Base-by-base conservation (phyloP, 164 flowering plant genomes). In the Vitis vinifera region DNA sequence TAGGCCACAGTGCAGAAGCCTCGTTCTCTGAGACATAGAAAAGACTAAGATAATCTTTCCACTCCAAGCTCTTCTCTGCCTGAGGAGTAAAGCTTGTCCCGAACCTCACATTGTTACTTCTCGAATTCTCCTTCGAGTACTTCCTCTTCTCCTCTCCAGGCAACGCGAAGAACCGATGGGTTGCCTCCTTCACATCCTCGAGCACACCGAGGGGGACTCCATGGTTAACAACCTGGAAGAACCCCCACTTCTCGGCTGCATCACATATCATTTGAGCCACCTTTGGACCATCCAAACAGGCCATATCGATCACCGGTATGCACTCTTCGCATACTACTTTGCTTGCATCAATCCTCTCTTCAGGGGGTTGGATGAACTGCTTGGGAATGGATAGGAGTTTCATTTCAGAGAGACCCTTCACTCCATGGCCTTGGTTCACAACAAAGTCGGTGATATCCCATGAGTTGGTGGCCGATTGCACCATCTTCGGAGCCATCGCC, bases 1-100 rank as follows among this genome's bases (percentile, higher is more conserved):
- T 37, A 67, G 89, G 89, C 89, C 89, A 83, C 4, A 75, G 23
- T 10, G 77, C 68, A 47, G 66, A 68, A 47, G 79, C 77, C 53
- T 77, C 80, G 16, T 76, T 75, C 9, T 78, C 82, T n/a, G 81
- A 76, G 15, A 65, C 71, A 58, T 70, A 81, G 63, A 73, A 73
- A 44, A 81, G 70, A 62, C 81, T 80, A 2, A 80, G 81, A 47
- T 75, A 80, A 74, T 77, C 84, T 62, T 81, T 81, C 84, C 84
- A 81, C 30, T 81, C 82, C 44, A 81, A n/a, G 16, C 78, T 72
- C 31, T 62, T 73, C 70, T 81, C 79, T 1, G 80, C 74, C 14
- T 76, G 55, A 16, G 84, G 79, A 10, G 17, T 70, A 62, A 78
- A 78, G 65, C 84, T 81, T 1, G 79, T 77, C 3, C 79, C 84